Percentiles rank a stretch among this genome's conserved stretches.
phyloP scores from a whole-genome alignment of 805 yeast genomes.

The Saccharomycopsis schoenii region DNA sequence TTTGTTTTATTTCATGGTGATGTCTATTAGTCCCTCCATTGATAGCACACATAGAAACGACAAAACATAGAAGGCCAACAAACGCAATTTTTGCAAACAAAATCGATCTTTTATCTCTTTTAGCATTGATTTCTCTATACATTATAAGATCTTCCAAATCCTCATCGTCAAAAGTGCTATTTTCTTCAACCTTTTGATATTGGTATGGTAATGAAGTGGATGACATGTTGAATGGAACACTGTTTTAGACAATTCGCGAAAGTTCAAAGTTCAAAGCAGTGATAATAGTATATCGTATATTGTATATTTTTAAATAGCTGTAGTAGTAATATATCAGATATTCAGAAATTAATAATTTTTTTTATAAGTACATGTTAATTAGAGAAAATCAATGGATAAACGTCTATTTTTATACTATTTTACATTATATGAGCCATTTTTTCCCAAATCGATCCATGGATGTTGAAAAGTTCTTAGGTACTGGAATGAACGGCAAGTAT shows the following conservation, averaged over 20 bases:
- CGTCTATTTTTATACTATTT: not conserved
- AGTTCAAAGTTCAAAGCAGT: not conserved
- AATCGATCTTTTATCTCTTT: conserved; percentile 3
- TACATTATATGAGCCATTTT: not conserved
- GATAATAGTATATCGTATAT: too few relatives aligned
- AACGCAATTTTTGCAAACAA: conserved; percentile 7
- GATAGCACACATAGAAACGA: conserved; percentile 1
- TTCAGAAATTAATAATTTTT: too few relatives aligned
- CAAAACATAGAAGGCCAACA: not conserved
- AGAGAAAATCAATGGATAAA: not conserved
- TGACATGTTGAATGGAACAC: not conserved
- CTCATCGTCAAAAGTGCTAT: not conserved
- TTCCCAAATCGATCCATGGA: not conserved
- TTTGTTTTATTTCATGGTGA: not conserved
- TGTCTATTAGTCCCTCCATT: not conserved
- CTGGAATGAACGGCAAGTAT: not conserved
- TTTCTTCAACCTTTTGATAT: not conserved
- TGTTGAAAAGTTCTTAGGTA: not conserved
- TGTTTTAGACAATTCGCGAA: too few relatives aligned
- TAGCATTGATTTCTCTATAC: conserved; percentile 2
- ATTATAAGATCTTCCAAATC: conserved; percentile 10
- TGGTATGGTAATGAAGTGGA: not conserved
- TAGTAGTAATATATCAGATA: too few relatives aligned
- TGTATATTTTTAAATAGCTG: too few relatives aligned
- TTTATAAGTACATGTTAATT: too few relatives aligned